Evolutionary conservation across 108 stramenopile genomes (phyloP).

Genomic region (Nitzschia palea): DNA sequence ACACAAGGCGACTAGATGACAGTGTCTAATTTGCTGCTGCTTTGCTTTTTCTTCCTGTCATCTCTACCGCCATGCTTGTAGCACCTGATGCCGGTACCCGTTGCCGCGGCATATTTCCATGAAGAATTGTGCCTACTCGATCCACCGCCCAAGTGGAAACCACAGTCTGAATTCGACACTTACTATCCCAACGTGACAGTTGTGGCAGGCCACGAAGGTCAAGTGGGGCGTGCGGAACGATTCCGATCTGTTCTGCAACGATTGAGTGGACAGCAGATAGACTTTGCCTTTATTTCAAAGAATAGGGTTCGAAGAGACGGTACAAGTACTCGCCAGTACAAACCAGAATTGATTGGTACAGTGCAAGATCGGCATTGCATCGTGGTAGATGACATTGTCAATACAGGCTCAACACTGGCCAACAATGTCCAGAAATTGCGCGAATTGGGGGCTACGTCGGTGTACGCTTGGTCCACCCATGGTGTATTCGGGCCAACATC

Average conservation of each 20-base stretch:
- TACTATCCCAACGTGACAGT: slow-evolving; percentile 65
- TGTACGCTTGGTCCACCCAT: slow-evolving; percentile 90
- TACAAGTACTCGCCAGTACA: slow-evolving; percentile 31
- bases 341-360: slow-evolving; percentile 68
- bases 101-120: slow-evolving; percentile 90
- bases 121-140: slow-evolving; percentile 55
- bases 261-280: slow-evolving; percentile 71
- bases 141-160: slow-evolving; percentile 24
- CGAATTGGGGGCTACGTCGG: slow-evolving; percentile 62
- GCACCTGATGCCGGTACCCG: slow-evolving; percentile 82
- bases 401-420: slow-evolving; percentile 74
- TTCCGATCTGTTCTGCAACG: slow-evolving; percentile 78
- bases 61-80: background rate
- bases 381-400: slow-evolving; percentile 88
- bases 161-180: slow-evolving; percentile 14
- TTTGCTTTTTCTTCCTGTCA: background rate
- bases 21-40: background rate
- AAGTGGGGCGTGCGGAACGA: slow-evolving; percentile 77
- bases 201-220: slow-evolving; percentile 84
- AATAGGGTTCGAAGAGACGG: slow-evolving; percentile 32
- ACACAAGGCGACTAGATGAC: background rate
- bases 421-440: slow-evolving; percentile 55
- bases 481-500: slow-evolving; percentile 68
- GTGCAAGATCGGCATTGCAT: slow-evolving; percentile 81
- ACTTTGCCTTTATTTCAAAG: slow-evolving; percentile 78